Percentiles rank a stretch among this genome's conserved stretches.
Conservation (phyloP, 345 rosid genomes). For the Sonneratia alba region DNA sequence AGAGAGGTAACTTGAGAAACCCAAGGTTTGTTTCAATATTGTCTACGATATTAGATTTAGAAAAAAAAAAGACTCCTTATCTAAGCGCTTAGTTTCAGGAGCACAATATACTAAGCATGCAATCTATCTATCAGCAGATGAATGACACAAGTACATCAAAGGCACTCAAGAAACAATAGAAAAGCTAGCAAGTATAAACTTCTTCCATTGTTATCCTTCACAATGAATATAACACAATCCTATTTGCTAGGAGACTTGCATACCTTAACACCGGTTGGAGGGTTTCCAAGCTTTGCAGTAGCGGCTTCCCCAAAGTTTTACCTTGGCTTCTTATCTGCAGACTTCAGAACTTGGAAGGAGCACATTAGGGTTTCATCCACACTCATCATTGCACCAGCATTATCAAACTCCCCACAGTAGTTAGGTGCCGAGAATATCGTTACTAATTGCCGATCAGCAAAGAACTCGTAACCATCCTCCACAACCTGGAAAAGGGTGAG, state of each 20-base stretch:
- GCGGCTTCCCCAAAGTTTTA: slow-evolving; percentile 37
- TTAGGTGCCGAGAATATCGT: slow-evolving; percentile 85
- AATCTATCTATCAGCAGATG: neutral
- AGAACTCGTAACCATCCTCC: slow-evolving; percentile 94
- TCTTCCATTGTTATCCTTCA: neutral
- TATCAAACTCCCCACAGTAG: slow-evolving; percentile 85
- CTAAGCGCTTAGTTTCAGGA: neutral
- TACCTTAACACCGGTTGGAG: slow-evolving; percentile 41
- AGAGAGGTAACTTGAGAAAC: neutral
- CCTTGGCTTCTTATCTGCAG: slow-evolving; percentile 45
- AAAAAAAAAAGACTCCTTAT: neutral
- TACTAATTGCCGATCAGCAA: slow-evolving; percentile 73
- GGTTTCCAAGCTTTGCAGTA: slow-evolving; percentile 2
- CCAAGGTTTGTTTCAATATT: neutral
- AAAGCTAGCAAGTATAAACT: neutral
- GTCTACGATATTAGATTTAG: neutral
- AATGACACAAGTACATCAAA: neutral
- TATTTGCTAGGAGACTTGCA: neutral
- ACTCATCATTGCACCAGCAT: slow-evolving; percentile 29
- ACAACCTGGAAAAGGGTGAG: slow-evolving; percentile 45
- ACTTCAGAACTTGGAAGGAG: slow-evolving; percentile 77
- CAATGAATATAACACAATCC: neutral
- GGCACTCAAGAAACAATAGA: neutral
- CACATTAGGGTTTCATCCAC: slow-evolving; percentile 65
- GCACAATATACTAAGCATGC: neutral